A percentile compares a stretch with the other conserved stretches of the same genome.
These are phyloP conservation scores for Syncephalastrum racemosum DNA, from an alignment of 371 early-diverging fungal genomes.

Conservation along the genomic window DNA sequence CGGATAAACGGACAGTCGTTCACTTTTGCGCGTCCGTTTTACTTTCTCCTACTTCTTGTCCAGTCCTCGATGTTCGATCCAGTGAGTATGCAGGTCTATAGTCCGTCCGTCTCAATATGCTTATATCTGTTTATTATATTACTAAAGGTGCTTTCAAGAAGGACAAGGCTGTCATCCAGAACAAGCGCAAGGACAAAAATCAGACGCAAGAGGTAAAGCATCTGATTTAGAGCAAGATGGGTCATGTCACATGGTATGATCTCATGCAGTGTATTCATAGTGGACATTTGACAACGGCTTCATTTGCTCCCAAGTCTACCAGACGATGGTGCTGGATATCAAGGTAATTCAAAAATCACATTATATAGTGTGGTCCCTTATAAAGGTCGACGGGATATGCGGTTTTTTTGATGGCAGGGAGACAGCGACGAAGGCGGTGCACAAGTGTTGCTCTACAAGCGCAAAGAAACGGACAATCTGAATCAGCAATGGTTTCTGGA, in stretches of 20 bases:
- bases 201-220: slow-evolving; percentile 42
- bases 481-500: slow-evolving; percentile 51
- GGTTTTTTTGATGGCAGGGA: slow-evolving; percentile 20
- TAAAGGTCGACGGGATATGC: too few relatives aligned
- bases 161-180: slow-evolving; percentile 47
- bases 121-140: neutral
- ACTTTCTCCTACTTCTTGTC: neutral
- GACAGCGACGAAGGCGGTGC: slow-evolving; percentile 48
- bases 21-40: neutral
- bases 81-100: neutral
- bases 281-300: slow-evolving; percentile 46
- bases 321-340: slow-evolving; percentile 48
- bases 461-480: slow-evolving; percentile 44
- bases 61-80: slow-evolving; percentile 7
- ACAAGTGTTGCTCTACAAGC: slow-evolving; percentile 41
- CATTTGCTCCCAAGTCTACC: slow-evolving; percentile 42
- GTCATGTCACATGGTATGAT: neutral
- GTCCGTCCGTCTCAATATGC: neutral
- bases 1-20: slow-evolving; percentile 5
- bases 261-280: slow-evolving; percentile 16
- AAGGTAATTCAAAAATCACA: slow-evolving; percentile 24
- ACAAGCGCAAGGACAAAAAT: slow-evolving; percentile 34
- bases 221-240: neutral
- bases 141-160: slow-evolving; percentile 45
- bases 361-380: too few relatives aligned